These are phyloP conservation scores for Eucalyptus shirleyi DNA, from an alignment of 345 rosid genomes.

Conservation along the genomic window DNA sequence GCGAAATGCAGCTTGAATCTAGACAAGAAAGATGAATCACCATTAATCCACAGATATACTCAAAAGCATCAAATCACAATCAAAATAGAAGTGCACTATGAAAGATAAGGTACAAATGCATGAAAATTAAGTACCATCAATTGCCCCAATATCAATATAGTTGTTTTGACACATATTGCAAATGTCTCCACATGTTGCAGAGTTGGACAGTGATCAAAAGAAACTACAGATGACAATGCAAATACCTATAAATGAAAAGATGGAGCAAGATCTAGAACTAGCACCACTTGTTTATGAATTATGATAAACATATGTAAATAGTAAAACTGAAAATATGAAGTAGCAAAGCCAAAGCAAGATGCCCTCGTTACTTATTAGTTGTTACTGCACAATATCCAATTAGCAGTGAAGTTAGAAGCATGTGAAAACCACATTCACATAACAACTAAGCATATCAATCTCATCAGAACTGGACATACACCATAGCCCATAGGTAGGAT, in stretches of 20 bases:
- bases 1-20: slow-evolving; percentile 99
- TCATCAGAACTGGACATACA: not conserved
- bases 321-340: not conserved
- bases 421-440: not conserved
- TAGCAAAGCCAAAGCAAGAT: not conserved
- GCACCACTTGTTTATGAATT: not conserved
- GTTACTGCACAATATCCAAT: not conserved
- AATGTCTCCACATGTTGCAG: not conserved
- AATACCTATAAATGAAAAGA: not conserved
- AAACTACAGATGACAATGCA: not conserved
- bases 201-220: not conserved
- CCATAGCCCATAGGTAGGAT: not conserved
- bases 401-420: not conserved
- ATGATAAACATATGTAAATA: not conserved
- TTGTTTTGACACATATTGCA: not conserved
- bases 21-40: not conserved
- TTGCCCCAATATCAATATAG: not conserved
- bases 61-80: not conserved
- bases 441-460: not conserved
- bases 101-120: not conserved
- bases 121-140: not conserved
- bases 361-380: not conserved
- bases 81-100: not conserved
- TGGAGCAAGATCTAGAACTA: not conserved
- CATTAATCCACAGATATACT: not conserved